phyloP scores from a whole-genome alignment of 768 basidiomycete genomes.

The Tephrocybe sp. region DNA sequence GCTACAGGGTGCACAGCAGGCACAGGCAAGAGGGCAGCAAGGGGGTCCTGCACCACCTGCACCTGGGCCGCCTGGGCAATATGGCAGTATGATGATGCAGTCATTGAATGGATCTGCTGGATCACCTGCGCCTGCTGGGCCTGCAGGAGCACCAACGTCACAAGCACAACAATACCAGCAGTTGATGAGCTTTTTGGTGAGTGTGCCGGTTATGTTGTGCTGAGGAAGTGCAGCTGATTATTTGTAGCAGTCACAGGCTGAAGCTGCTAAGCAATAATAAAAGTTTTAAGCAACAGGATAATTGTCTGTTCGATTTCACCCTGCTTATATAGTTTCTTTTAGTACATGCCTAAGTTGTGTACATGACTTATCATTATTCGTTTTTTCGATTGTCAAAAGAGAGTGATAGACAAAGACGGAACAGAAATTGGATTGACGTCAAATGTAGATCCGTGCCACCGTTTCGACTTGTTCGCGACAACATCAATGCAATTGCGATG shows the following conservation, averaged over 20 bases:
- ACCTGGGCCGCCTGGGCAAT: slow-evolving; percentile 29
- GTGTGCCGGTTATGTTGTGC: slow-evolving; percentile 17
- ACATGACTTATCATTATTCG: slow-evolving; percentile 4
- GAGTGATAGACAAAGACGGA: background rate
- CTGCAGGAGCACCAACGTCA: slow-evolving; percentile 40
- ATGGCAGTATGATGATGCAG: slow-evolving; percentile 37
- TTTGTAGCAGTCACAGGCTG: slow-evolving; percentile 34
- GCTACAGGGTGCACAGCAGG: slow-evolving; percentile 55
- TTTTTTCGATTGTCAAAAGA: background rate
- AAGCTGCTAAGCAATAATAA: background rate
- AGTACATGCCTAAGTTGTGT: background rate
- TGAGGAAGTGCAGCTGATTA: background rate
- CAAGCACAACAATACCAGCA: slow-evolving; percentile 57
- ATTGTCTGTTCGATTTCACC: background rate
- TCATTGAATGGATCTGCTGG: slow-evolving; percentile 39
- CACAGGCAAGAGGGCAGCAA: slow-evolving; percentile 12
- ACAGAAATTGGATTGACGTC: slow-evolving; percentile 7
- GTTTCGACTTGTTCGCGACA: background rate
- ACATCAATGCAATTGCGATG: slow-evolving; percentile 37
- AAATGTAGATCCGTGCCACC: background rate
- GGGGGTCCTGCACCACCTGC: slow-evolving; percentile 28
- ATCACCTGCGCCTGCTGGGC: slow-evolving; percentile 35
- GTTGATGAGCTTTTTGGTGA: slow-evolving; percentile 67
- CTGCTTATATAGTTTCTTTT: background rate
- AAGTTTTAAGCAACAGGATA: slow-evolving; percentile 1